Evolutionary conservation across 306 rosid genomes (phyloP).

Genomic region (Spatholobus suberectus): DNA sequence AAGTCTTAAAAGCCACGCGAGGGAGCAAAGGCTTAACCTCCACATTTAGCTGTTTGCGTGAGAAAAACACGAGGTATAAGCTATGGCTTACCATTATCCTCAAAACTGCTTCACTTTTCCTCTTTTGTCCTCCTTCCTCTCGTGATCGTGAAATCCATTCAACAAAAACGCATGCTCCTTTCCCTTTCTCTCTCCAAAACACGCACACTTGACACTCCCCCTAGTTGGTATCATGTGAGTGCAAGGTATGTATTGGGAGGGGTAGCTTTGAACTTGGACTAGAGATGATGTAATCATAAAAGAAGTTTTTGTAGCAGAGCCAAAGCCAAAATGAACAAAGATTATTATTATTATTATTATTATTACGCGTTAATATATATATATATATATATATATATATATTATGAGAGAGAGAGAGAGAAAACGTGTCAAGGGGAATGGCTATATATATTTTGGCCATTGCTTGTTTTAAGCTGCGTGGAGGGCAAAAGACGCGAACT

Average conservation of each 20-base stretch:
- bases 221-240: slow-evolving; percentile 32
- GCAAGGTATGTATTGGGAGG: slow-evolving; percentile 27
- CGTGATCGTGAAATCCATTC: slow-evolving; percentile 46
- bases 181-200: background rate
- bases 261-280: slow-evolving; percentile 34
- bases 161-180: slow-evolving; percentile 41
- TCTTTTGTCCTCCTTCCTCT: slow-evolving; percentile 34
- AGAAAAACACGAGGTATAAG: slow-evolving; percentile 79
- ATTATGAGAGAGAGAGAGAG: background rate
- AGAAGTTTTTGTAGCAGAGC: slow-evolving; percentile 38
- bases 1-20: slow-evolving; percentile 89
- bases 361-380: background rate
- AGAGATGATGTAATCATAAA: slow-evolving; percentile 46
- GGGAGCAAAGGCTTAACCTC: slow-evolving; percentile 73
- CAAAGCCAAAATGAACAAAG: background rate
- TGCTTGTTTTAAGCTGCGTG: slow-evolving; percentile 86
- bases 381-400: background rate
- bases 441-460: slow-evolving; percentile 46
- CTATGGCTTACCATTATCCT: background rate
- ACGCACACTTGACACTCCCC: background rate
- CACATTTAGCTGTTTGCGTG: slow-evolving; percentile 87
- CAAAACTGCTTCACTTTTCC: slow-evolving; percentile 1
- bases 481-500: slow-evolving; percentile 92
- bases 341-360: background rate
- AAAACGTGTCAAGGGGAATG: slow-evolving; percentile 61